Conservation (phyloP, 1,284 basidiomycete genomes). For the Boletellus dicymbophilus region DNA sequence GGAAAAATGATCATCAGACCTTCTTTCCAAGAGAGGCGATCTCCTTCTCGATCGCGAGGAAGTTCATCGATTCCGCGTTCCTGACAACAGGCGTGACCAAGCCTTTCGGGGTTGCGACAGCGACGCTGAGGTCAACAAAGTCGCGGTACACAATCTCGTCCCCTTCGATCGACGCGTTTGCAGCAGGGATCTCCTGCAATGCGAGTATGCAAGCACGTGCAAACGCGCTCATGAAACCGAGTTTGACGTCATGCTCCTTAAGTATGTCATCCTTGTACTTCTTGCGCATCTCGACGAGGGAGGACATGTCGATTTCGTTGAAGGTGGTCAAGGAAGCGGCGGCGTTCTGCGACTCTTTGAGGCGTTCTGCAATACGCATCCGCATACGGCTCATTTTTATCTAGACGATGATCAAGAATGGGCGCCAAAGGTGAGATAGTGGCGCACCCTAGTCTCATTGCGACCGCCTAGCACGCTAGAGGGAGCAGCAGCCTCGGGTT, state of each 20-base stretch:
- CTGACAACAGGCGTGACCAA: conserved; percentile 96
- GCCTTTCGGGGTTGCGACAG: conserved; percentile 97
- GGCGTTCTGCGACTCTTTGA: conserved; percentile 98
- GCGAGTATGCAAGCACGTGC: conserved; percentile 87
- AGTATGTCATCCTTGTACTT: conserved; percentile 94
- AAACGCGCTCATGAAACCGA: conserved; percentile 99
- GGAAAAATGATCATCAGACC: conserved; percentile 43
- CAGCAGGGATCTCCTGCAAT: conserved; percentile 90
- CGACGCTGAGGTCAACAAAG: conserved; percentile 93
- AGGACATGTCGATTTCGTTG: conserved; percentile 99
- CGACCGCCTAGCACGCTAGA: conserved; percentile 58
- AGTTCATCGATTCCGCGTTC: conserved; percentile 86
- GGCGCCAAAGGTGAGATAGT: background rate
- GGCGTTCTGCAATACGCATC: conserved; percentile 92
- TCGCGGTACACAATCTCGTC: conserved; percentile 97
- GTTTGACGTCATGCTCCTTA: conserved; percentile 94
- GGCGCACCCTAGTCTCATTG: conserved; percentile 82
- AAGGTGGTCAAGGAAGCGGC: conserved; percentile 98
- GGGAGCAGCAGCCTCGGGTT: conserved; percentile 36
- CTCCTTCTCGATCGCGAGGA: conserved; percentile 93
- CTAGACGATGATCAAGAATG: conserved; percentile 36
- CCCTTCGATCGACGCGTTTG: conserved; percentile 95
- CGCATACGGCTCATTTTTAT: conserved; percentile 99
- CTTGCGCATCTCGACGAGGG: conserved; percentile 91
- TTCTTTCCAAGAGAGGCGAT: conserved; percentile 92